Evolutionary conservation across 441 rosid genomes (phyloP).

Genomic region (Cnidoscolus chayamansa): DNA sequence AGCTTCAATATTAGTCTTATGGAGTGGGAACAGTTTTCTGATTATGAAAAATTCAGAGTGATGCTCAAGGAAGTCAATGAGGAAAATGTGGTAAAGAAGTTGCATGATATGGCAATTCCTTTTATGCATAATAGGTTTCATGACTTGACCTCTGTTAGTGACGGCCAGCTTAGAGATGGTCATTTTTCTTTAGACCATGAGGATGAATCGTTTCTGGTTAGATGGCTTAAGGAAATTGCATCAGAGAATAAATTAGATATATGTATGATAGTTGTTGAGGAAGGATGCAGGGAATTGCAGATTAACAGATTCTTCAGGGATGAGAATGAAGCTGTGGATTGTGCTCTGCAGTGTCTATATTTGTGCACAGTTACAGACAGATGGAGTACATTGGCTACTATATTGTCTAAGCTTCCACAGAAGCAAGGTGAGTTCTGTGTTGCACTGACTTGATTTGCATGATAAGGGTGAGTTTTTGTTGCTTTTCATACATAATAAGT

Average conservation of each 20-base stretch:
- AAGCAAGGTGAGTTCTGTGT: constrained; percentile 54
- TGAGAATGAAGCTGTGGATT: constrained; percentile 71
- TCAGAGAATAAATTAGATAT: constrained; percentile 65
- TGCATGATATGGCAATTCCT: constrained; percentile 71
- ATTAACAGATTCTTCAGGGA: constrained; percentile 58
- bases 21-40: constrained; percentile 79
- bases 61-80: constrained; percentile 70
- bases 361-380: constrained; percentile 66
- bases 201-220: constrained; percentile 67
- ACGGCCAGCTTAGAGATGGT: constrained; percentile 26
- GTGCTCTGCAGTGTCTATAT: constrained; percentile 84
- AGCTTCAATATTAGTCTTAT: constrained; percentile 59
- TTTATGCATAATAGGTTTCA: constrained; percentile 58
- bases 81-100: constrained; percentile 59
- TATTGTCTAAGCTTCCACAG: constrained; percentile 80
- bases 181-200: constrained; percentile 27
- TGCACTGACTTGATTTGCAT: not conserved
- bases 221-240: constrained; percentile 91
- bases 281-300: constrained; percentile 66
- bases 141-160: constrained; percentile 25
- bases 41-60: constrained; percentile 79
- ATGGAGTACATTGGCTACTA: constrained; percentile 81
- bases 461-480: not conserved
- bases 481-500: not conserved
- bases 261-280: constrained; percentile 78